These are phyloP conservation scores for Thermoascus crustaceus DNA, from an alignment of 2,329 filamentous ascomycete genomes.

Conservation along the genomic window DNA sequence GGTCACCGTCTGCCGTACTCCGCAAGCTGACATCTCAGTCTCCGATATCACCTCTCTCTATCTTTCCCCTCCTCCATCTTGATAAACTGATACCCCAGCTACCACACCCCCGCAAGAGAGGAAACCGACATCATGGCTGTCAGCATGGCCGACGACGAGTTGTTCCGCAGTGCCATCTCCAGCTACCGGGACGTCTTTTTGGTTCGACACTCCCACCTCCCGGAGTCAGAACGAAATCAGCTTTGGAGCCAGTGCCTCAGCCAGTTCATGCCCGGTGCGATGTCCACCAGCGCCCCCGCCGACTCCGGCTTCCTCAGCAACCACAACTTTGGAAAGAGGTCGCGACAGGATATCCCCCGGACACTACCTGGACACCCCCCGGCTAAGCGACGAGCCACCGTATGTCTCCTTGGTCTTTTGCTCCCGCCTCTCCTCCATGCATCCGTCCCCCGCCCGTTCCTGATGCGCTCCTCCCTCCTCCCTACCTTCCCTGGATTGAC, in stretches of 20 bases:
- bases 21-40: no score
- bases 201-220: conserved; percentile 32
- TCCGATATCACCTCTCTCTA: no score
- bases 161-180: conserved; percentile 34
- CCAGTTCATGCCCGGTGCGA: conserved; percentile 27
- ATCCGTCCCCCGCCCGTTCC: conserved; percentile 13
- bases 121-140: conserved; percentile 24
- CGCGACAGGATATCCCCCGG: conserved; percentile 34
- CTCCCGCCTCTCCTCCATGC: conserved; percentile 20
- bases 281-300: conserved; percentile 7
- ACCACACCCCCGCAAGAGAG: conserved; percentile 8
- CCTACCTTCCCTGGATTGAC: conserved; percentile 33
- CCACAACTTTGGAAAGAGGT: conserved; percentile 34
- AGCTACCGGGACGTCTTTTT: conserved; percentile 36
- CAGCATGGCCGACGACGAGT: conserved; percentile 30
- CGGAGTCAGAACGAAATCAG: conserved; percentile 33
- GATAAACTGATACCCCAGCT: conserved; percentile 27
- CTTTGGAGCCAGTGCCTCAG: conserved; percentile 34
- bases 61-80: conserved; percentile 1
- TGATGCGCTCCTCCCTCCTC: conserved; percentile 18
- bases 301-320: conserved; percentile 17
- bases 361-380: conserved; percentile 30
- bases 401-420: conserved; percentile 37
- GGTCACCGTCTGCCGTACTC: no score
- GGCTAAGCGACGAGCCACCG: conserved; percentile 39